Base-by-base conservation (phyloP, 805 yeast genomes). In the Komagataella mondaviorum region DNA sequence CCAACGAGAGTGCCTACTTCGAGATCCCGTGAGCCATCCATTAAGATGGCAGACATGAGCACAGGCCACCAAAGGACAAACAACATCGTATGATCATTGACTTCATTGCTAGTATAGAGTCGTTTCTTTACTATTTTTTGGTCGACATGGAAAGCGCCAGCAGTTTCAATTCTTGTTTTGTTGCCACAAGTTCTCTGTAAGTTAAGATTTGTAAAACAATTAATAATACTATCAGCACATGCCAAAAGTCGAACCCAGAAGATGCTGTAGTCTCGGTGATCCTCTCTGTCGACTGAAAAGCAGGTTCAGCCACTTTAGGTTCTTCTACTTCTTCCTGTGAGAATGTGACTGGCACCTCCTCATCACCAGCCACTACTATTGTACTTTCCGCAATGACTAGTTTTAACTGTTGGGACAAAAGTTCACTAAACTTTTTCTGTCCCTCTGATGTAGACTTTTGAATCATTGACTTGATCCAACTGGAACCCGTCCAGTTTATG, bases 381-480 rank as follows among this genome's bases (percentile, higher is more conserved):
- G 39, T 30, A 14, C 14, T 30, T 14, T 30, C 39, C 14, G 39
- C 39, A 30, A 30, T 30, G 39, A 30, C n/a, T 14, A 30, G 14
- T 30, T 30, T 30, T 10, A 30, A 30, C 14, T 30, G 39, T 30
- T 30, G 4, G 5, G 14, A 30, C 14, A 30, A 30, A 30, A 30
- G 39, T 10, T 30, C 39, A 30, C 39, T 77, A 3, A 81, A 82
- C 4, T 78, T 74, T 48, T 73, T 70, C 63, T 89, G 97, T 0
- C 99, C 99, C 39, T 81, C 78, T 48, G 73, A 69, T 12, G 96
- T 83, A 52, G 90, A 90, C 55, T 81, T 83, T 62, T 93, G 98
- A 55, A 93, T 85, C 51, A 95, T 81, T 12, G 85, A 76, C 63
- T 88, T 90, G 60, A 93, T 78, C 97, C 97, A 93, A 54, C 96